These are phyloP conservation scores for Trichosanthes cucumerina DNA, from an alignment of 306 rosid genomes.

Conservation along the genomic window DNA sequence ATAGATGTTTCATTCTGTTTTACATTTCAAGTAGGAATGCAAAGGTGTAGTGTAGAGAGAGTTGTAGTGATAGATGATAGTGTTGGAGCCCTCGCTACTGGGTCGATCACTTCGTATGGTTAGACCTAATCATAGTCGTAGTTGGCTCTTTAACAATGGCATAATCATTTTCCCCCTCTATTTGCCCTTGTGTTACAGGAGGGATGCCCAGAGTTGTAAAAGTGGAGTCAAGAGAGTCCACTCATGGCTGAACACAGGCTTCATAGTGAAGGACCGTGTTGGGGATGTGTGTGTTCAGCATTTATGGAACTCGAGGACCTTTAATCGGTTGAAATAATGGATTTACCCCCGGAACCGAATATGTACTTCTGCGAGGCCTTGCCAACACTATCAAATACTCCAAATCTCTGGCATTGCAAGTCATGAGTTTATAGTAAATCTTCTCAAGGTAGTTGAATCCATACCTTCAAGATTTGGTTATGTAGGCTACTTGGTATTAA, in stretches of 20 bases:
- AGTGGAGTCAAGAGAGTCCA: constrained; percentile 64
- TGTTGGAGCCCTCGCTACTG: constrained; percentile 60
- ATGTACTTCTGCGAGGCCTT: constrained; percentile 30
- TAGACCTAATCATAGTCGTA: constrained; percentile 88
- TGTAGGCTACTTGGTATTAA: constrained; percentile 25
- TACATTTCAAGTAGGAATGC: constrained; percentile 41
- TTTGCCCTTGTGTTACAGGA: constrained; percentile 99
- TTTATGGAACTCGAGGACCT: constrained; percentile 38
- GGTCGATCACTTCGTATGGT: constrained; percentile 66
- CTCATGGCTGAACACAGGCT: constrained; percentile 73
- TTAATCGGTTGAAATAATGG: constrained; percentile 33
- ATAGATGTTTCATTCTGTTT: constrained; percentile 28
- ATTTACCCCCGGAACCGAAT: constrained; percentile 12
- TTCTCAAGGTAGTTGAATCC: constrained; percentile 20
- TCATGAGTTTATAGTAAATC: constrained; percentile 23
- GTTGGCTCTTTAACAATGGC: constrained; percentile 91
- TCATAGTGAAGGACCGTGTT: constrained; percentile 32
- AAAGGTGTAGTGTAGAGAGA: constrained; percentile 54
- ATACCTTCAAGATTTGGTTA: constrained; percentile 19
- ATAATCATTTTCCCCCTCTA: constrained; percentile 99
- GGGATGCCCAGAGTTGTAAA: constrained; percentile 68
- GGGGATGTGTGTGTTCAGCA: constrained; percentile 41
- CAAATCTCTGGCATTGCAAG: constrained; percentile 37
- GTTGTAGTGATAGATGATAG: constrained; percentile 67
- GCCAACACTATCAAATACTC: constrained; percentile 30